These are phyloP conservation scores for Abortiporus biennis DNA, from an alignment of 1,284 basidiomycete species.

Conservation along the genomic window DNA sequence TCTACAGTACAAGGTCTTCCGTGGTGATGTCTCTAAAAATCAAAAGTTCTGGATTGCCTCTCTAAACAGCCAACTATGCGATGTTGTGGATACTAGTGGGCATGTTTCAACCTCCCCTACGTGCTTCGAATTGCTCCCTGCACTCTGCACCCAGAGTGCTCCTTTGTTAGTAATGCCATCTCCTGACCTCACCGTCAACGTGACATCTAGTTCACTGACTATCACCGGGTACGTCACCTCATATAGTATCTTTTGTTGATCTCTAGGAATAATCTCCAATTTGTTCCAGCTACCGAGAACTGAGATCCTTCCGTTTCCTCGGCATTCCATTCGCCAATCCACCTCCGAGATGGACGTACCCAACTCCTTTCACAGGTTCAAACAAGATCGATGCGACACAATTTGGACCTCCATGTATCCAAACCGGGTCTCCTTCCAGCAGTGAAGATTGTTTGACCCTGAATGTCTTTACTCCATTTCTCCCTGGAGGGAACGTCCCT, in stretches of 20 bases:
- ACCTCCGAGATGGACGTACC: conserved; percentile 26
- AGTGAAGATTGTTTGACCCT: conserved; percentile 37
- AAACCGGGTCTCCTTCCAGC: conserved; percentile 17
- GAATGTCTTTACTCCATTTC: conserved; percentile 38
- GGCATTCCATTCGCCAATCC: conserved; percentile 30
- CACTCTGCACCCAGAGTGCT: conserved; percentile 23
- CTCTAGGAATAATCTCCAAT: not conserved
- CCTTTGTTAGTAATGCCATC: conserved; percentile 14
- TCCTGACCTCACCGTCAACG: conserved; percentile 15
- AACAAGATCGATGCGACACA: conserved; percentile 24
- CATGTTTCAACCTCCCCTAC: conserved; percentile 14
- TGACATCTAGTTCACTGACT: conserved; percentile 16
- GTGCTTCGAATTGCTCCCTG: conserved; percentile 20
- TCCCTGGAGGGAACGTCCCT: conserved; percentile 18
- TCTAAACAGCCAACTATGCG: conserved; percentile 15
- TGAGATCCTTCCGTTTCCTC: conserved; percentile 28
- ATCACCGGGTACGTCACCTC: conserved; percentile 22
- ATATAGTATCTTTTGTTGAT: not conserved
- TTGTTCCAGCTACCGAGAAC: conserved; percentile 25
- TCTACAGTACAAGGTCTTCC: conserved; percentile 22
- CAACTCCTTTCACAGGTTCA: conserved; percentile 22
- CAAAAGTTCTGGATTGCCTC: conserved; percentile 25
- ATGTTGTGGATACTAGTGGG: conserved; percentile 18
- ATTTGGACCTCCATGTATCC: conserved; percentile 25
- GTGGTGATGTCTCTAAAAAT: conserved; percentile 12